Percentiles rank a stretch among this genome's conserved stretches.
Evolutionary conservation across 2,329 filamentous ascomycete genomes (phyloP).

Genomic region (Cladophialophora immunda): DNA sequence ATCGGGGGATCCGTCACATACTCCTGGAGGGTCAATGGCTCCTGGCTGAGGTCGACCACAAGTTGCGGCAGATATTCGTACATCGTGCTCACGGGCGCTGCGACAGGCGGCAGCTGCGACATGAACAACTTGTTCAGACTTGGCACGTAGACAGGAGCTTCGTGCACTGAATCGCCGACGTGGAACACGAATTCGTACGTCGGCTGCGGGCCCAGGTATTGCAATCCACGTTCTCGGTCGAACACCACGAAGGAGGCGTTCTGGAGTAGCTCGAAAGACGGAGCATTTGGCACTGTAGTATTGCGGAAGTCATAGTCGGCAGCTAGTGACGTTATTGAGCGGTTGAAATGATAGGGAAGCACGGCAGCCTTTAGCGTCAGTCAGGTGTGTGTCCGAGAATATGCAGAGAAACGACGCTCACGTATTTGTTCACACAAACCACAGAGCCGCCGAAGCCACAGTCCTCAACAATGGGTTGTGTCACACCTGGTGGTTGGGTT

Average conservation of each 20-base stretch:
- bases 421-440: slow-evolving; percentile 52
- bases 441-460: slow-evolving; percentile 45
- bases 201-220: slow-evolving; percentile 49
- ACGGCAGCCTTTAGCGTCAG: slow-evolving; percentile 36
- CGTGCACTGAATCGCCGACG: slow-evolving; percentile 50
- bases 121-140: slow-evolving; percentile 52
- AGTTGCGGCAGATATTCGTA: slow-evolving; percentile 46
- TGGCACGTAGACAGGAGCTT: slow-evolving; percentile 54
- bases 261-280: slow-evolving; percentile 44
- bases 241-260: slow-evolving; percentile 51
- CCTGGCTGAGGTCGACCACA: slow-evolving; percentile 53
- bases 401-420: slow-evolving; percentile 31
- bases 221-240: slow-evolving; percentile 47
- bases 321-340: slow-evolving; percentile 42
- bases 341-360: slow-evolving; percentile 51
- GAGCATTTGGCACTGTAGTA: slow-evolving; percentile 47
- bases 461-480: slow-evolving; percentile 43
- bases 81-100: slow-evolving; percentile 23
- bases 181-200: slow-evolving; percentile 50
- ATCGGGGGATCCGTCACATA: slow-evolving; percentile 52
- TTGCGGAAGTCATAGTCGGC: slow-evolving; percentile 44
- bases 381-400: not conserved
- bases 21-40: slow-evolving; percentile 50
- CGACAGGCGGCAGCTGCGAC: slow-evolving; percentile 48
- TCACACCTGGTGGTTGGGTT: slow-evolving; percentile 40